A percentile compares a stretch with the other conserved stretches of the same genome.
phyloP scores from a whole-genome alignment of 768 basidiomycete species.

The Udeniomyces megalosporus region DNA sequence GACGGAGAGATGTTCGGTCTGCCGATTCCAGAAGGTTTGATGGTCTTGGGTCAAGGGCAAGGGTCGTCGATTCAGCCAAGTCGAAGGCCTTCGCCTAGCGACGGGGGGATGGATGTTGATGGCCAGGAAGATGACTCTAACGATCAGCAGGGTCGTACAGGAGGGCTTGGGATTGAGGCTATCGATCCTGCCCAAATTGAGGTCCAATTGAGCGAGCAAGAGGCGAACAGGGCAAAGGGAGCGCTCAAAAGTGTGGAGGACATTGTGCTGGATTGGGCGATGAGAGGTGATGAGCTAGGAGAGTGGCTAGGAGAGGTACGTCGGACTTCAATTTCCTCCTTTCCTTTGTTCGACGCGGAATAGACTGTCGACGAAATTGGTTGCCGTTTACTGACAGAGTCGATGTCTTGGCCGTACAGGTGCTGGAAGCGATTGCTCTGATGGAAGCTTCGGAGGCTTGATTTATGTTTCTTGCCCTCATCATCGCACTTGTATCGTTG shows the following conservation, averaged over 20 bases:
- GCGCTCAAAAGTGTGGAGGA: slow-evolving; percentile 1
- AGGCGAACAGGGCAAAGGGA: neutral
- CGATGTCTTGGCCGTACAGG: neutral
- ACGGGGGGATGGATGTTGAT: neutral
- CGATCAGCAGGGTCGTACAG: too few relatives aligned
- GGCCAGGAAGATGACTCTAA: neutral
- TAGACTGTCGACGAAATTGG: too few relatives aligned
- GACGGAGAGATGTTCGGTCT: slow-evolving; percentile 15
- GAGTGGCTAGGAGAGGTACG: slow-evolving; percentile 5
- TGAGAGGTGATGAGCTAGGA: neutral
- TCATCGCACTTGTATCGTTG: too few relatives aligned
- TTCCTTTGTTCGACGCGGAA: neutral
- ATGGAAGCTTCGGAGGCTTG: neutral
- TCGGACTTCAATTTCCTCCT: neutral
- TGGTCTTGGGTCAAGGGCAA: neutral
- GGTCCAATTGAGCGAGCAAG: neutral
- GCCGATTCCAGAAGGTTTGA: slow-evolving; percentile 12
- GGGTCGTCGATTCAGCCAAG: neutral
- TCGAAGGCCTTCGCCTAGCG: neutral
- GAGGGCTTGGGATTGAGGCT: too few relatives aligned
- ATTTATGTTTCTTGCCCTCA: too few relatives aligned
- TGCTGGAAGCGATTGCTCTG: neutral
- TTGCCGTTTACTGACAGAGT: too few relatives aligned
- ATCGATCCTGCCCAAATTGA: too few relatives aligned
- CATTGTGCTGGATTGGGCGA: slow-evolving; percentile 9